Conservation (phyloP, 495 filamentous ascomycete genomes). For the Daldinia loculata region DNA sequence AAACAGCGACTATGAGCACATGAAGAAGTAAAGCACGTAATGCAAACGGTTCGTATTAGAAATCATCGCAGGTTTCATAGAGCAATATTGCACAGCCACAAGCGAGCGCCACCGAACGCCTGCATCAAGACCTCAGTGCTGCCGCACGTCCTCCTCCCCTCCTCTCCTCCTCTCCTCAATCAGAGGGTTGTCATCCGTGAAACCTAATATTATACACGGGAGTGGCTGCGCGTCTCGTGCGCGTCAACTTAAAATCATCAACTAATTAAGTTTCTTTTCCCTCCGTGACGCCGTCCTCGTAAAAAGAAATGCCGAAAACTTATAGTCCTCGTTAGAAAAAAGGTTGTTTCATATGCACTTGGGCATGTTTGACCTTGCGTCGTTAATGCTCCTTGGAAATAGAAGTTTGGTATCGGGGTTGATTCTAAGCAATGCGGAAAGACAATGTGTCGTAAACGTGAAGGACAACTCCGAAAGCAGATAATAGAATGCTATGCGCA, state of each 20-base stretch:
- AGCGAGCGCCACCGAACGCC: neutral
- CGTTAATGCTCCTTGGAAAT: neutral
- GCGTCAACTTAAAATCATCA: neutral
- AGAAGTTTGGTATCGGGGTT: conserved; percentile 2
- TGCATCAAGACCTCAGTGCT: neutral
- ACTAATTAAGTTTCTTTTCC: neutral
- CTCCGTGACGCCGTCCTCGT: neutral
- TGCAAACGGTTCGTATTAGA: neutral
- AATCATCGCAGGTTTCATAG: neutral
- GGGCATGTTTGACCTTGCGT: neutral
- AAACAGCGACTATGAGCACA: neutral
- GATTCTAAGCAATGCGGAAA: neutral
- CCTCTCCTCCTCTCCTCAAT: neutral
- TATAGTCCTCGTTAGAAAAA: neutral
- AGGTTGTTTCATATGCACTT: neutral
- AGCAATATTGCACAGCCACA: neutral
- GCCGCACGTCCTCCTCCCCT: neutral
- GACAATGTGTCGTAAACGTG: conserved; percentile 1
- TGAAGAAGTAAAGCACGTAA: neutral
- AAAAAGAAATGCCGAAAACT: neutral
- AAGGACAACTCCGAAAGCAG: neutral
- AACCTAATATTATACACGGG: neutral
- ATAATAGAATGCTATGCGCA: neutral
- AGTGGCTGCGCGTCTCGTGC: neutral
- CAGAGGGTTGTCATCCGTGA: neutral